Evolutionary conservation across 2,329 filamentous ascomycete species (phyloP).

Genomic region (Penicillium sp.): DNA sequence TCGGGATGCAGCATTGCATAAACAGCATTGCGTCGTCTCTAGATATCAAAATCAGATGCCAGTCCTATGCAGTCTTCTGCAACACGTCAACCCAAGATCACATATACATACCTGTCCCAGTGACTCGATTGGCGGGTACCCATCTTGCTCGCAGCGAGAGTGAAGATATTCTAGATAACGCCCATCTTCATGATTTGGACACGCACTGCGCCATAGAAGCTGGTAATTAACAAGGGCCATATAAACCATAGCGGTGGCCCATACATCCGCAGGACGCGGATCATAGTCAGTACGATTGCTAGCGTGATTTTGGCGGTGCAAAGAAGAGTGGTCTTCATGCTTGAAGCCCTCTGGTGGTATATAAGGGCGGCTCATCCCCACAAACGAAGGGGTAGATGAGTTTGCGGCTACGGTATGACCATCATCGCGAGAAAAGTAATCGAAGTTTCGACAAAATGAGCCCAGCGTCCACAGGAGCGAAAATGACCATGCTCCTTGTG

Average conservation of each 20-base stretch:
- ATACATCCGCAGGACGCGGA: constrained; percentile 26
- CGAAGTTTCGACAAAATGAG: neutral
- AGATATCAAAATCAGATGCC: neutral
- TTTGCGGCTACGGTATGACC: neutral
- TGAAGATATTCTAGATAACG: constrained; percentile 27
- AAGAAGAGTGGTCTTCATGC: neutral
- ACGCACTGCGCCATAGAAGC: constrained; percentile 28
- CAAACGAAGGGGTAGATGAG: constrained; percentile 13
- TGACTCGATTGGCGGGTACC: constrained; percentile 29
- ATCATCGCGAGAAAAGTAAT: neutral
- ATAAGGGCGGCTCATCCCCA: constrained; percentile 18
- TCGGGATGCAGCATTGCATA: constrained; percentile 34
- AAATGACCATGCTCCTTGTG: constrained; percentile 12
- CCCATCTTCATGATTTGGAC: constrained; percentile 24
- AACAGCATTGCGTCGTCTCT: constrained; percentile 27
- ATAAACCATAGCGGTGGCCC: constrained; percentile 33
- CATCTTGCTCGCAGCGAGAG: constrained; percentile 18
- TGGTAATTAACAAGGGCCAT: constrained; percentile 28
- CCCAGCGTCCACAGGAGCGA: constrained; percentile 11
- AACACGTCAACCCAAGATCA: neutral
- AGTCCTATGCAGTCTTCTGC: neutral
- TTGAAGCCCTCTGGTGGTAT: constrained; percentile 19
- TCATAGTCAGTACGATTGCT: constrained; percentile 1
- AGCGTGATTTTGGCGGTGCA: neutral
- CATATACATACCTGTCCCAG: constrained; percentile 22